A percentile compares a stretch with the other conserved stretches of the same genome.
Evolutionary conservation across 768 basidiomycete genomes (phyloP).

Genomic region (Rhodosporidiobolus odoratus): DNA sequence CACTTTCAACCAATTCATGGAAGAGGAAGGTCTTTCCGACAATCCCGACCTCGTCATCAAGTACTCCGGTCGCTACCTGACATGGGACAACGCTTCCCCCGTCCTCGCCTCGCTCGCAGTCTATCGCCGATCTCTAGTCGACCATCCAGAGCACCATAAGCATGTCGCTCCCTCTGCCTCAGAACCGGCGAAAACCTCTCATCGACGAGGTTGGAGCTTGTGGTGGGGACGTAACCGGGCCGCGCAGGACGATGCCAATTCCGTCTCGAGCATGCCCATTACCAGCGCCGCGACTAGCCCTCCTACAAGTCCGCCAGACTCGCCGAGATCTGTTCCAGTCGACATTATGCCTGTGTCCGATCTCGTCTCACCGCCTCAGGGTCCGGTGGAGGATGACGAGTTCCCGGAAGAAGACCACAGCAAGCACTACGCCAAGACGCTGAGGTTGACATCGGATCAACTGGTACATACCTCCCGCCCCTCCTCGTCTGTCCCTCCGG

Average conservation of each 20-base stretch:
- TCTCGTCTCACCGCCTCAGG: not conserved
- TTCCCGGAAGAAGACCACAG: constrained; percentile 25
- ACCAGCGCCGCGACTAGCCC: constrained; percentile 21
- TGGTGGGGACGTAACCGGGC: constrained; percentile 66
- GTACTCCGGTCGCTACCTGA: constrained; percentile 73
- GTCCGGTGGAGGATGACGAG: constrained; percentile 6
- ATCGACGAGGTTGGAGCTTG: constrained; percentile 30
- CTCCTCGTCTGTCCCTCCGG: not conserved
- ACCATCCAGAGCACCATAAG: constrained; percentile 36
- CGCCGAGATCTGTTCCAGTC: constrained; percentile 20
- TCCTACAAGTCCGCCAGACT: constrained; percentile 41
- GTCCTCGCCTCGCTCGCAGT: constrained; percentile 66
- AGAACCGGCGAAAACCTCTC: not conserved
- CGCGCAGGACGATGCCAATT: not conserved
- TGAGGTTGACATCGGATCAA: constrained; percentile 89
- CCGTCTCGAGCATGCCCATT: constrained; percentile 7
- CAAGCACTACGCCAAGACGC: constrained; percentile 77
- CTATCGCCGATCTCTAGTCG: constrained; percentile 57
- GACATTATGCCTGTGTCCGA: not conserved
- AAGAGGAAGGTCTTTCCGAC: constrained; percentile 59
- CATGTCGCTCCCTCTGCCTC: not conserved
- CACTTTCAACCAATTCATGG: constrained; percentile 61
- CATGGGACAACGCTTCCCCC: constrained; percentile 66
- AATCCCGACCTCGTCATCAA: constrained; percentile 68
- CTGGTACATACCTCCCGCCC: constrained; percentile 57